Evolutionary conservation across 805 yeast species (phyloP).

Genomic region (Sungouiozyma ichnusensis): DNA sequence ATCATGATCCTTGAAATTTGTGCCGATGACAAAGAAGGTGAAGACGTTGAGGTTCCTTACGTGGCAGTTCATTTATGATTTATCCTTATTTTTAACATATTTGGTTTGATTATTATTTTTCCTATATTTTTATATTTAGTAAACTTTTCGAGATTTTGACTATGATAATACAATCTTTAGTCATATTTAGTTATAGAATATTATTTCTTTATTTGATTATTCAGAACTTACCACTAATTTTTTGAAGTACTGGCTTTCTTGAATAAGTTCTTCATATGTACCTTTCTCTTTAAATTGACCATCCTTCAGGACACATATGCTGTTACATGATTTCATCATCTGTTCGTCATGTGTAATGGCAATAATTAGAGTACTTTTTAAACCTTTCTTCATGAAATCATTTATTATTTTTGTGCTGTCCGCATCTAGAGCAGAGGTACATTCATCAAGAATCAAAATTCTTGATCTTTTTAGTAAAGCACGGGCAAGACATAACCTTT

Average conservation of each 20-base stretch:
- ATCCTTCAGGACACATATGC: slow-evolving; percentile 36
- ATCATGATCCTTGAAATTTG: slow-evolving; percentile 82
- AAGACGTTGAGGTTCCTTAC: slow-evolving; percentile 92
- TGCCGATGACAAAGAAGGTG: slow-evolving; percentile 85
- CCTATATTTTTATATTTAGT: not conserved
- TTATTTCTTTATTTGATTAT: too few species aligned
- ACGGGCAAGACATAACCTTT: slow-evolving; percentile 74
- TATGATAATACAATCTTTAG: not conserved
- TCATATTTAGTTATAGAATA: too few species aligned
- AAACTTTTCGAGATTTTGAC: not conserved
- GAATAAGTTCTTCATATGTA: slow-evolving; percentile 18
- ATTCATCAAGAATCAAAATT: slow-evolving; percentile 67
- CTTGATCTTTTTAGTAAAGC: slow-evolving; percentile 63
- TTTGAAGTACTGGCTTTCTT: slow-evolving; percentile 2
- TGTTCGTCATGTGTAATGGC: slow-evolving; percentile 67
- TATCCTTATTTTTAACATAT: not conserved
- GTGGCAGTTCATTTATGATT: slow-evolving; percentile 52
- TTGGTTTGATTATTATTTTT: not conserved
- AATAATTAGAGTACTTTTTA: slow-evolving; percentile 38
- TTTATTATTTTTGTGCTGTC: slow-evolving; percentile 44
- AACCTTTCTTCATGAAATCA: slow-evolving; percentile 33
- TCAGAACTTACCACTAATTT: not conserved
- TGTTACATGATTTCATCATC: slow-evolving; percentile 50
- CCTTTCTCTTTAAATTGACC: slow-evolving; percentile 45
- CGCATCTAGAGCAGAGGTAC: slow-evolving; percentile 79